A percentile compares a stretch with the other conserved stretches of the same genome.
phyloP scores from a whole-genome alignment of 2,329 filamentous ascomycete genomes.

The Claviceps monticola region DNA sequence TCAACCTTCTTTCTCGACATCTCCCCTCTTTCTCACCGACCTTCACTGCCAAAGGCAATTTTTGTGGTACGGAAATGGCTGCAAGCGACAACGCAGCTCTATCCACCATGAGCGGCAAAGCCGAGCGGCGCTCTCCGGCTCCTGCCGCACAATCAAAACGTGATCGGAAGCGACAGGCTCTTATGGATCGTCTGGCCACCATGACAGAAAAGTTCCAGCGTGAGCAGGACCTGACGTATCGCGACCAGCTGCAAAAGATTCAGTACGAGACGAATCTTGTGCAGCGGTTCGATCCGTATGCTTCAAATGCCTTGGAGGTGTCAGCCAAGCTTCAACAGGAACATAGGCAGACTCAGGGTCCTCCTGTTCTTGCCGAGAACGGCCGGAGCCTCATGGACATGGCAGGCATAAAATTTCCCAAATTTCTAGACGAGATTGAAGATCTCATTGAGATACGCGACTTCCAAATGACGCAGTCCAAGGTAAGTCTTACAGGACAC shows the following conservation, averaged over 20 bases:
- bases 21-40: not conserved
- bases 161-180: conserved; percentile 75
- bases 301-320: conserved; percentile 56
- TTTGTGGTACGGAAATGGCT: conserved; percentile 18
- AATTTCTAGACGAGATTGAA: conserved; percentile 78
- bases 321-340: conserved; percentile 49
- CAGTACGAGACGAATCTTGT: conserved; percentile 83
- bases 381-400: conserved; percentile 50
- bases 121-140: conserved; percentile 23
- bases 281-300: conserved; percentile 71
- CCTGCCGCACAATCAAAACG: conserved; percentile 55
- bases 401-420: conserved; percentile 72
- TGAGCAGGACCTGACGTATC: conserved; percentile 72
- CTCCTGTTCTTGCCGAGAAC: conserved; percentile 24
- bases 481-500: conserved; percentile 41
- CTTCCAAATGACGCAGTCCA: conserved; percentile 64
- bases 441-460: conserved; percentile 80
- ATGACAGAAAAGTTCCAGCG: conserved; percentile 66
- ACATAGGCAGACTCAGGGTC: conserved; percentile 32
- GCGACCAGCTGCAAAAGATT: conserved; percentile 81
- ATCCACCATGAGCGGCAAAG: conserved; percentile 18
- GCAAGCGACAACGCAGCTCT: conserved; percentile 23
- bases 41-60: not conserved
- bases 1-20: not conserved
- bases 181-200: conserved; percentile 63